Base-by-base conservation (phyloP, 176 grass and related monocot genomes). In the Eleusine indica region DNA sequence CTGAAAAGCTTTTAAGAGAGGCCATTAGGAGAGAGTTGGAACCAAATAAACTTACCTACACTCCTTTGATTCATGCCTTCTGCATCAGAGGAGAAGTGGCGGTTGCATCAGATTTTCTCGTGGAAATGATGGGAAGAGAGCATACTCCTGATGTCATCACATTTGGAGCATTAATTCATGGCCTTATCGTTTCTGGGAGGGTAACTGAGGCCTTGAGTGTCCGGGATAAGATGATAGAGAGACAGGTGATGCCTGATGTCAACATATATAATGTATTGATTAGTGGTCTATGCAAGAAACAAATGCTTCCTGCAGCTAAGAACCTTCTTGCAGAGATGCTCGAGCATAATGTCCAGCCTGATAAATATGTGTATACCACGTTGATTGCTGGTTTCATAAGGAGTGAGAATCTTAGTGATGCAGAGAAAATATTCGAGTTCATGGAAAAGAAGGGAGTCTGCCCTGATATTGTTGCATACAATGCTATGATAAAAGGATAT, bases 401-500 rank as follows among this genome's bases (percentile, higher is more conserved):
- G 85, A 92, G 79, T 83, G 92, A 85, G 48, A 86, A 87, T 87
- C 76, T 91, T 29, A 47, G 51, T n/a, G 92, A 92, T 35, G 95
- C 88, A 54, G 91, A 82, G 71, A 93, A 90, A 86, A 63, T 97
- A 79, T 97, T 94, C 0, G 73, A 86, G 42, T 93, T 87, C 75
- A 92, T 97, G 88, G 78, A 83, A 69, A 40, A 85, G 29, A 89
- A 92, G 63, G 88, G 83, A 38, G 74, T 91, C 62, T 16, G 14
- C 19, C 85, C 66, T 72, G 88, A 91, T 19, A 35, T 91, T 86
- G 83, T 94, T 83, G 64, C 65, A 43, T 92, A 94, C 73, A 97
- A 94, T 92, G 57, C 89, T 51, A 92, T 97, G 86, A 92, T 97
- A 65, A 94, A 97, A 85, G 94, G 94, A 65, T 91, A 97, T 71